Conservation (phyloP, 2,329 filamentous ascomycete species). For the Chaetomiaceae sp. region DNA sequence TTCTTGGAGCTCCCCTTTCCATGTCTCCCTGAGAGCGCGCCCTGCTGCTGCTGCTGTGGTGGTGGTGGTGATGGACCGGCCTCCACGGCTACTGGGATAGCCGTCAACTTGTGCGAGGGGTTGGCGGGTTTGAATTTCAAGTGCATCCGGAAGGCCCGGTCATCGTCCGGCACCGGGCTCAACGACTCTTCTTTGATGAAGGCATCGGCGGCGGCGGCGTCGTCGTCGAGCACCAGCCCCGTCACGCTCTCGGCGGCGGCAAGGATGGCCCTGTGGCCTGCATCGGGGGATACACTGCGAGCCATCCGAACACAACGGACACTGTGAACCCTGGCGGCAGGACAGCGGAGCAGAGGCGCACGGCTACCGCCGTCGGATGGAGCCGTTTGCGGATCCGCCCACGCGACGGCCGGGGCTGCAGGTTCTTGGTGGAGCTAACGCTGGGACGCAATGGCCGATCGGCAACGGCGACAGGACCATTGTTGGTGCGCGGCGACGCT, state of each 20-base stretch:
- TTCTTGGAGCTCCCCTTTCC: slow-evolving; percentile 7
- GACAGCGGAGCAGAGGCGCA: background rate
- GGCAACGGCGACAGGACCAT: slow-evolving; percentile 13
- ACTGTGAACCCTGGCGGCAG: background rate
- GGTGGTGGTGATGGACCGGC: background rate
- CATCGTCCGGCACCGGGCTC: slow-evolving; percentile 11
- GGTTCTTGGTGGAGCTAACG: slow-evolving; percentile 8
- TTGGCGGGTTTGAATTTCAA: slow-evolving; percentile 11
- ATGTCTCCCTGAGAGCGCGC: background rate
- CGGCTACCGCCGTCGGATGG: slow-evolving; percentile 1
- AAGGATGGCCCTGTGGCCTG: slow-evolving; percentile 15
- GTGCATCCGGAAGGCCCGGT: background rate
- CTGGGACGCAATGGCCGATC: slow-evolving; percentile 14
- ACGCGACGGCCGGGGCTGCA: background rate
- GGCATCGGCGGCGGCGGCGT: slow-evolving; percentile 6
- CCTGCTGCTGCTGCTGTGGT: background rate
- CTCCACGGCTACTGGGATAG: background rate
- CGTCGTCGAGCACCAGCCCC: slow-evolving; percentile 15
- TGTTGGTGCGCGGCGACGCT: slow-evolving; percentile 5
- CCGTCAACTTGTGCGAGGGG: background rate
- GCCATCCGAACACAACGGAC: slow-evolving; percentile 7
- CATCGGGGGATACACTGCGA: slow-evolving; percentile 5
- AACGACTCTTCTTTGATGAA: slow-evolving; percentile 17
- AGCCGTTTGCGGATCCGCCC: slow-evolving; percentile 4
- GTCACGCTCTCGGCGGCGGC: slow-evolving; percentile 16